These are phyloP conservation scores for Crataegus laevigata DNA, from an alignment of 306 rosid genomes.

Conservation along the genomic window DNA sequence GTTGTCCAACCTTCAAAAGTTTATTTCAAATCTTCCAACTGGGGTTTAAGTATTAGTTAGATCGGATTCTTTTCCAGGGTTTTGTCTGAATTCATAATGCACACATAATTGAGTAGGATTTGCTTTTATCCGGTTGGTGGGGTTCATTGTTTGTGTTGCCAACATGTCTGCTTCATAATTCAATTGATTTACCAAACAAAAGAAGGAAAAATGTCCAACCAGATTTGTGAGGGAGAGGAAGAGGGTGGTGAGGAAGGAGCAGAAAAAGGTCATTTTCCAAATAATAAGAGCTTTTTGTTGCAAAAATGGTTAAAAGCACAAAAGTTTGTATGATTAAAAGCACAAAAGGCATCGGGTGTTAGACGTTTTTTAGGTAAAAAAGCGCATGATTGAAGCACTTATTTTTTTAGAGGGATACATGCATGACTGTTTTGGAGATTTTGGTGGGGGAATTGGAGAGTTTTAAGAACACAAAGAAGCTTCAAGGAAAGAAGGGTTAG, in stretches of 20 bases:
- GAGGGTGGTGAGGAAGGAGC: not conserved
- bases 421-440: conserved; percentile 14
- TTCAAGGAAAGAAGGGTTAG: conserved; percentile 27
- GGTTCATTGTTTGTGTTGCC: conserved; percentile 22
- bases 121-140: conserved; percentile 27
- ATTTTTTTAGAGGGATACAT: not conserved
- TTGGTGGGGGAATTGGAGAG: conserved; percentile 10
- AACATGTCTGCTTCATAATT: conserved; percentile 3
- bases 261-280: not conserved
- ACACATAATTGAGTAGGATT: conserved; percentile 1
- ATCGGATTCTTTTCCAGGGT: conserved; percentile 22
- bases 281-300: not conserved
- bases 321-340: not conserved
- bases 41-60: not conserved
- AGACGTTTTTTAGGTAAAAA: not conserved
- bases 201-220: not conserved
- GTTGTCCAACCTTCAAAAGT: conserved; percentile 10
- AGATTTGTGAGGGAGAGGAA: not conserved
- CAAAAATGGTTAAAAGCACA: not conserved
- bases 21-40: conserved; percentile 17
- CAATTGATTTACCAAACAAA: not conserved
- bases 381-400: conserved; percentile 9
- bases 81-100: conserved; percentile 16
- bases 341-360: not conserved
- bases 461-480: conserved; percentile 29